These are phyloP conservation scores for Starmerella stellata DNA, from an alignment of 805 yeast species.

Conservation along the genomic window DNA sequence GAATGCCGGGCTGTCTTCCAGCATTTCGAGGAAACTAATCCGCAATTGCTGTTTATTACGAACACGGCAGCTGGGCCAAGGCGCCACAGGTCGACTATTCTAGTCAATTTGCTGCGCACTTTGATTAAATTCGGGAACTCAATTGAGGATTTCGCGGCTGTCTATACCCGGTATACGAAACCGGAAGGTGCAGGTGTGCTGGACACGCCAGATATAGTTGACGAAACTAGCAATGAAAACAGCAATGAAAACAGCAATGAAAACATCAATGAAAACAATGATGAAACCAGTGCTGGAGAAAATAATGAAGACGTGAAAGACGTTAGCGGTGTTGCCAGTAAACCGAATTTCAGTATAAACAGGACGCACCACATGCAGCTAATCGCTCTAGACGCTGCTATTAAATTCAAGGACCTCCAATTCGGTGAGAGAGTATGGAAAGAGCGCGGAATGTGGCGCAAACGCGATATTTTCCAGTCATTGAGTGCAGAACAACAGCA, in stretches of 20 bases:
- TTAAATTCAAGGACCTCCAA: conserved; percentile 32
- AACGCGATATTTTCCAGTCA: conserved; percentile 32
- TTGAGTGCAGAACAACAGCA: conserved; percentile 27
- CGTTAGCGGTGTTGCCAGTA: too few relatives aligned
- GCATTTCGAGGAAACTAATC: conserved; percentile 30
- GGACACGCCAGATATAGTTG: too few relatives aligned
- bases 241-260: background rate
- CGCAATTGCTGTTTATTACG: conserved; percentile 26
- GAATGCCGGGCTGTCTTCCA: conserved; percentile 70
- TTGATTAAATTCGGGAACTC: conserved; percentile 24
- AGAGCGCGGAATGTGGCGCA: conserved; percentile 61
- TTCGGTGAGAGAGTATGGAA: conserved; percentile 56
- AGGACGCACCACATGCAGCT: conserved; percentile 37
- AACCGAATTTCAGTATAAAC: conserved; percentile 1
- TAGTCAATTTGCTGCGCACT: conserved; percentile 32
- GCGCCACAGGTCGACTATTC: conserved; percentile 3
- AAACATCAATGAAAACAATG: background rate
- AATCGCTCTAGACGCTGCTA: conserved; percentile 50
- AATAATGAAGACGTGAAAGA: too few relatives aligned
- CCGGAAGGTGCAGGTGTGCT: background rate
- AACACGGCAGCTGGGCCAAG: conserved; percentile 26
- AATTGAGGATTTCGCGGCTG: conserved; percentile 24
- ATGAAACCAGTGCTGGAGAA: too few relatives aligned
- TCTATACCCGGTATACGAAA: conserved; percentile 22
- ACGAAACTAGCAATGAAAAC: background rate